Base-by-base conservation (phyloP, 208 protist species). In the Leishmania gerbilli region DNA sequence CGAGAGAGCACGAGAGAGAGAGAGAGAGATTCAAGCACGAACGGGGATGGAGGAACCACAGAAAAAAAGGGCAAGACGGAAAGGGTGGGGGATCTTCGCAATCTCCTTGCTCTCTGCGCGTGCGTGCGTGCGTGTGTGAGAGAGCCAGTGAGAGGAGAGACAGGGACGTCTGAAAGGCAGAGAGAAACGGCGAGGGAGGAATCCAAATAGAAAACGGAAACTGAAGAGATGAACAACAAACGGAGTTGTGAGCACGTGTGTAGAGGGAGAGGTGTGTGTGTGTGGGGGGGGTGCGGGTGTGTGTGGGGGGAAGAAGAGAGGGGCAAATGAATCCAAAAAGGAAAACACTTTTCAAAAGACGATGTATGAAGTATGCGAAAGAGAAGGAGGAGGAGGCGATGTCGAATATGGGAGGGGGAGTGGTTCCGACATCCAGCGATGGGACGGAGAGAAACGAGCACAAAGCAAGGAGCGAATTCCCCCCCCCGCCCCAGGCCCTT, bases 1-100 rank as follows among this genome's bases (percentile, higher is more conserved):
- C 17, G 56, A 60, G 17, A 65, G 60, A 65, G 1, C 1, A 27
- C 21, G 53, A 1, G 56, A 62, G 60, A 31, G 60, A 65, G n/a
- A 31, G 60, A 74, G 62, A 67, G 37, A n/a, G 51, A 71, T 56
- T 19, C 42, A 40, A 71, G 60, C 42, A 71, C 72, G 40, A 71
- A 40, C 15, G 15, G 71, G 31, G 45, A 76, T 42, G 5, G 24
- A 55, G 51, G 19, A 42, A 45, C 13, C 42, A 40, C 8, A 0
- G 15, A 60, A n/a, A 40, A 72, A 47, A 45, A 72, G 11, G 21
- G 21, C 34, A 51, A 24, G 68, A 53, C 17, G 51, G 37, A 72
- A 24, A 72, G 8, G 21, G 37, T 5, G 67, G 31, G 42, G 37
- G 42, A 72, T 72, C 53, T 51, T 72, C 2, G 24, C 19, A 72